Conservation (phyloP, 495 filamentous ascomycete genomes). For the Clohesyomyces aquaticus region DNA sequence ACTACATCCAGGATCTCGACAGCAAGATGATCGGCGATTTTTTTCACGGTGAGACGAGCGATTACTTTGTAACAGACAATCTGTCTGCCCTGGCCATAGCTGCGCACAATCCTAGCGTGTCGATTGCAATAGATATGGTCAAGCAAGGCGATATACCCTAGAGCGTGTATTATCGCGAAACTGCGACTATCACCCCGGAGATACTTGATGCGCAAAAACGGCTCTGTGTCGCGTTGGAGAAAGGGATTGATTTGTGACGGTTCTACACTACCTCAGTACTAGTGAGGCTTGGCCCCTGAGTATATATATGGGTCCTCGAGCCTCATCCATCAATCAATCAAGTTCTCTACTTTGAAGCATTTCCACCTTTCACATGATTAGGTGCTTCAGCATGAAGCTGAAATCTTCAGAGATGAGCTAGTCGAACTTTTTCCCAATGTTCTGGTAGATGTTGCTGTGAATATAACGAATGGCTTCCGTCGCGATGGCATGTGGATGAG, state of each 20-base stretch:
- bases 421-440: slow-evolving; percentile 25
- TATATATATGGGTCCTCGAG: too few species aligned
- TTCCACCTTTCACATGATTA: too few species aligned
- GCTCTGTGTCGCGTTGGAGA: slow-evolving; percentile 21
- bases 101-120: slow-evolving; percentile 14
- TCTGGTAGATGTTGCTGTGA: slow-evolving; percentile 24
- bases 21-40: slow-evolving; percentile 23
- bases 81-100: slow-evolving; percentile 23
- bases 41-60: slow-evolving; percentile 24
- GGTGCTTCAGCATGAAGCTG: slow-evolving; percentile 31
- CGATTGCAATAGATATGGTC: too few species aligned
- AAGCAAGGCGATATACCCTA: too few species aligned
- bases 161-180: too few species aligned
- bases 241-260: slow-evolving; percentile 26
- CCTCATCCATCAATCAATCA: too few species aligned
- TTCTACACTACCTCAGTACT: too few species aligned
- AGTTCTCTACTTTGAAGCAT: too few species aligned
- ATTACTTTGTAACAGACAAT: slow-evolving; percentile 25
- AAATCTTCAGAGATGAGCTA: slow-evolving; percentile 26
- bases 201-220: slow-evolving; percentile 21
- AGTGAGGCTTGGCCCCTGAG: too few species aligned
- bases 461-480: slow-evolving; percentile 25
- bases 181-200: slow-evolving; percentile 20
- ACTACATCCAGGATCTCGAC: slow-evolving; percentile 33
- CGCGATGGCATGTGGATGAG: slow-evolving; percentile 25